phyloP scores from a whole-genome alignment of 345 rosid species.

The Theobroma cacao region DNA sequence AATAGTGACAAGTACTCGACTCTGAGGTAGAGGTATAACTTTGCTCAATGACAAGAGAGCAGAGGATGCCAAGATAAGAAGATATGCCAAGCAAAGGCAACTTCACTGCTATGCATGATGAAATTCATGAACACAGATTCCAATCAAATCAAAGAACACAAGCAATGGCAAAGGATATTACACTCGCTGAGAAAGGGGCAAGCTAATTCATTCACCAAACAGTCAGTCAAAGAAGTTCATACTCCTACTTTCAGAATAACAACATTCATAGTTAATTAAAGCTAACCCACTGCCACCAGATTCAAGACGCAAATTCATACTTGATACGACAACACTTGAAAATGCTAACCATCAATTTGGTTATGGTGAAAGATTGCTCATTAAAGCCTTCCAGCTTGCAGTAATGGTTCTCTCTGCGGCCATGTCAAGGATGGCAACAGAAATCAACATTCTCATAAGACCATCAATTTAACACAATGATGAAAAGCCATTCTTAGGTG shows the following conservation, averaged over 20 bases:
- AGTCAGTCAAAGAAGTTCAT: background rate
- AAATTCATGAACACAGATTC: too few relatives aligned
- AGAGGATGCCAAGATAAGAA: too few relatives aligned
- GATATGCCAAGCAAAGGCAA: too few relatives aligned
- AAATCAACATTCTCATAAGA: background rate
- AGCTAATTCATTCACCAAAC: too few relatives aligned
- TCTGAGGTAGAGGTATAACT: background rate
- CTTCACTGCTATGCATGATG: too few relatives aligned
- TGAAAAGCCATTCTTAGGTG: background rate
- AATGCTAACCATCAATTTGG: background rate
- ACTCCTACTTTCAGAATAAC: background rate
- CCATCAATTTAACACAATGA: background rate
- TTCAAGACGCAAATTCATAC: background rate
- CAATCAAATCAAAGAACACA: too few relatives aligned
- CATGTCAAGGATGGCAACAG: background rate
- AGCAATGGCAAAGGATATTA: too few relatives aligned
- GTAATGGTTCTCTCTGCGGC: background rate
- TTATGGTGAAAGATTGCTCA: background rate
- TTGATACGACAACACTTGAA: background rate
- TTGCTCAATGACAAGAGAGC: too few relatives aligned
- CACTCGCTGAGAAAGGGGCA: too few relatives aligned
- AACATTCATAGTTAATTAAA: background rate
- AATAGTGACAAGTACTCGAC: background rate
- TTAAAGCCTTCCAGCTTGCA: background rate
- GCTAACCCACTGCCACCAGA: background rate